Evolutionary conservation across 805 yeast species (phyloP), one percentile per base, ranked within the genome.

Genomic region (Wickerhamiella alocasiicola): DNA sequence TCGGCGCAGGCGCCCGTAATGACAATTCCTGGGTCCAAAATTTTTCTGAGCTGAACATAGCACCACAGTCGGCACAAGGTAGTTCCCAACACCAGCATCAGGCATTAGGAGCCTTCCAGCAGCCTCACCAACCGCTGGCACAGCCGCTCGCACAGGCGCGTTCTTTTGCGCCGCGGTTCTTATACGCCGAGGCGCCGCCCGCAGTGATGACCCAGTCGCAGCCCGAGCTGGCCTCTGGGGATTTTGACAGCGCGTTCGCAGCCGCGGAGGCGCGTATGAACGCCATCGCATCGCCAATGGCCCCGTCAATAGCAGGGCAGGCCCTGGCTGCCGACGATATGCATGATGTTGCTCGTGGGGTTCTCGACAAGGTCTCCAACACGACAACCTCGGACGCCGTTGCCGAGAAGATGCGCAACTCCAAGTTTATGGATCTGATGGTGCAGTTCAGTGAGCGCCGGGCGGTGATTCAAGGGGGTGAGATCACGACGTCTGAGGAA

Each of bases 361-460:
- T 51, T 17, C 41, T 49, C 19, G 12, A 42, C 25, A 42, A 45
- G 3, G 44, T 48, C 6, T 39, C 25, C 17, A 39, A 31, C n/a
- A 27, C 38, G 12, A 28, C 44, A 3, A 34, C 43, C 15, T 35
- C 46, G 4, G 47, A 44, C 3, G 43, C 42, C 17, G 43, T 44
- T 6, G 39, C 44, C 5, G 42, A 38, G 13, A 51, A 50, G 28
- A 42, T 51, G 42, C 34, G 44, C 31, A 27, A 41, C 19, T 49
- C 55, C 4, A 42, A 44, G 30, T 51, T 51, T 40, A 40, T 51
- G 43, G 31, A 41, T 4, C 39, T 51, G 23, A 47, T 51, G 51
- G 35, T 35, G 16, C 42, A 45, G 25, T 41, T 51, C 7, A 25
- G 38, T 34, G 21, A 21, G 21, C 32, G 33, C 6, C 19, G 18